phyloP scores from a whole-genome alignment of 78 protist genomes.

The Cavenderia fasciculata region DNA sequence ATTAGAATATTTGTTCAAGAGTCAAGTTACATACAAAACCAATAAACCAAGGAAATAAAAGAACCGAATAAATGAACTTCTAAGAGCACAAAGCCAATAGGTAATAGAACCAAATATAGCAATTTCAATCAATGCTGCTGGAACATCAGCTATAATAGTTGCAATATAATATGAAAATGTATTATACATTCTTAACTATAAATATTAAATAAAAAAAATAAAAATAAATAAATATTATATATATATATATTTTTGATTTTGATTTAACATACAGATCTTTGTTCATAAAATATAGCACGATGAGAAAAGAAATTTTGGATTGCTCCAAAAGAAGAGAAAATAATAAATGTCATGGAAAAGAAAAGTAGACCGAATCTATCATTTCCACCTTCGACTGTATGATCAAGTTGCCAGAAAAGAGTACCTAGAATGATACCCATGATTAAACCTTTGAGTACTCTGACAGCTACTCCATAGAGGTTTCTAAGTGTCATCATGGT shows the following conservation, averaged over 20 bases:
- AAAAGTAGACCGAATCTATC: conserved; percentile 65
- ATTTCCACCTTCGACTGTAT: conserved; percentile 34
- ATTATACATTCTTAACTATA: conserved; percentile 18
- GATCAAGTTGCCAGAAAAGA: conserved; percentile 24
- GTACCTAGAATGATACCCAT: conserved; percentile 44
- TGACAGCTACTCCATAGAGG: conserved; percentile 1
- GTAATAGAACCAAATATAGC: conserved; percentile 50
- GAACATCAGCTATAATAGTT: conserved; percentile 25
- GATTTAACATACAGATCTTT: background rate
- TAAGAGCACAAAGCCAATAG: conserved; percentile 53
- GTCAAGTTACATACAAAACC: conserved; percentile 5
- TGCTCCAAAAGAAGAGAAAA: conserved; percentile 60
- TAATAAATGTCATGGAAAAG: conserved; percentile 57
- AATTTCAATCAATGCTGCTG: conserved; percentile 53
- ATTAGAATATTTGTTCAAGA: no score
- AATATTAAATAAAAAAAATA: background rate
- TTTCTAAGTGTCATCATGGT: conserved; percentile 20
- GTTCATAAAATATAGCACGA: conserved; percentile 42
- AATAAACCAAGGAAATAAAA: conserved; percentile 32
- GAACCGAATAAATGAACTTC: conserved; percentile 33
- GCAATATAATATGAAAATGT: conserved; percentile 56
- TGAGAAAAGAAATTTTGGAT: conserved; percentile 43
- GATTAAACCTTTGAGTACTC: conserved; percentile 25
- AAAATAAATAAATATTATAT: background rate
- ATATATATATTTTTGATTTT: no score